Evolutionary conservation across 805 yeast species (phyloP), one percentile per base, ranked within the genome.

Genomic region (Yarrowia sp.): DNA sequence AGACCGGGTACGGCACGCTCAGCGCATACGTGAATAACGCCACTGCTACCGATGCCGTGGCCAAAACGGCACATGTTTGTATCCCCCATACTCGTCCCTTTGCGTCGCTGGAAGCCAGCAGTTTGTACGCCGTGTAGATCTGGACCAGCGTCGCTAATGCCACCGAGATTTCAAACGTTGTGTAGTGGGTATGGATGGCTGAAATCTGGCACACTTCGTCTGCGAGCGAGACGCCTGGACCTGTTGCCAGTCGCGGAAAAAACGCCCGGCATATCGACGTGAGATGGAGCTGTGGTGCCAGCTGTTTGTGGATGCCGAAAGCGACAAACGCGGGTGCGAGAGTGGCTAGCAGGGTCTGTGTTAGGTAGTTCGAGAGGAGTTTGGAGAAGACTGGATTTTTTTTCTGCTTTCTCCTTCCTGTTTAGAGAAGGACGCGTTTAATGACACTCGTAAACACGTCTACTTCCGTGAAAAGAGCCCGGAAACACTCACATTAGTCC

Each of bases 171-270:
- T 54, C 61, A 19, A 54, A 54, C 12, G 28, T 17, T 14, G 61
- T 36, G 35, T 54, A 54, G 35, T 54, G 61, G 12, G 61, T 26
- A 17, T 36, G 61, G 35, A 54, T 54, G 35, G 61, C 61, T 22
- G 61, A 36, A 28, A 54, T 54, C 61, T 54, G 61, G 61, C 61
- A 54, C 32, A 54, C 46, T 14, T 54, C 61, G 14, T 54, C 61
- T 2, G 46, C 24, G 14, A 54, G 46, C 24, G 35, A 38, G 35
- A 54, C 61, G n/a, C 61, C 61, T 1, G 61, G 58, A 7, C 58
- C 58, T 2, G 41, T 5, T 14, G 35, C 10, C 17, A 54, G 61
- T 24, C 46, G 14, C 24, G 61, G 61, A 22, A 32, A 54, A 14
- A 54, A 54, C 2, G 61, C 46, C 9, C 46, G 61, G 35, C 61